Evolutionary conservation across 495 filamentous ascomycete species (phyloP).

Genomic region (Penicillium goetzii): DNA sequence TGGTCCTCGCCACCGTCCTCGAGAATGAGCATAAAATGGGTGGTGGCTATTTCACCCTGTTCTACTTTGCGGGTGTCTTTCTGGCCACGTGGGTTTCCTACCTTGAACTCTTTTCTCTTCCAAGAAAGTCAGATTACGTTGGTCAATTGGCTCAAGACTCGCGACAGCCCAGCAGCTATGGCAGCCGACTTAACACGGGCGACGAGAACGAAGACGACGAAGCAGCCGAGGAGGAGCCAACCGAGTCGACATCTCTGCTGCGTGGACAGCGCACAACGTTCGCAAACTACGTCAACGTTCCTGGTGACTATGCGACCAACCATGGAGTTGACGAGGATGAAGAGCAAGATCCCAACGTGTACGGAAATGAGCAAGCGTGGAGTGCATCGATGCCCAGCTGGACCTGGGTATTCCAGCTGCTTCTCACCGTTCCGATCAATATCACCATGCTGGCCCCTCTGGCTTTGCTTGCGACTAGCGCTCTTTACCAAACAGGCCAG

Average conservation of each 20-base stretch:
- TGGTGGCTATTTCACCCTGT: conserved; percentile 80
- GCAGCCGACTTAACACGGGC: conserved; percentile 40
- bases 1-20: conserved; percentile 73
- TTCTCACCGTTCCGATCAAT: conserved; percentile 75
- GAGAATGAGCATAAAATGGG: conserved; percentile 73
- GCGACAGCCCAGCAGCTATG: conserved; percentile 47
- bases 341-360: conserved; percentile 55
- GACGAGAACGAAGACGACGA: conserved; percentile 45
- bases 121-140: conserved; percentile 68
- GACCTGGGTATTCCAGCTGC: conserved; percentile 85
- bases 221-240: conserved; percentile 59
- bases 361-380: conserved; percentile 84
- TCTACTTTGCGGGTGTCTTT: conserved; percentile 77
- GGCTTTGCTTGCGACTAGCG: conserved; percentile 70
- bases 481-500: conserved; percentile 76
- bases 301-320: conserved; percentile 30
- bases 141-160: conserved; percentile 35
- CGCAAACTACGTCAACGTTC: conserved; percentile 63
- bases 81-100: conserved; percentile 72
- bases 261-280: conserved; percentile 70
- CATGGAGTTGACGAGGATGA: conserved; percentile 40
- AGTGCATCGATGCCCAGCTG: conserved; percentile 75
- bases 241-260: conserved; percentile 81
- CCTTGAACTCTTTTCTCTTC: conserved; percentile 78
- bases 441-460: conserved; percentile 76